Evolutionary conservation across 1,284 basidiomycete species (phyloP).

Genomic region (Agaricales sp.): DNA sequence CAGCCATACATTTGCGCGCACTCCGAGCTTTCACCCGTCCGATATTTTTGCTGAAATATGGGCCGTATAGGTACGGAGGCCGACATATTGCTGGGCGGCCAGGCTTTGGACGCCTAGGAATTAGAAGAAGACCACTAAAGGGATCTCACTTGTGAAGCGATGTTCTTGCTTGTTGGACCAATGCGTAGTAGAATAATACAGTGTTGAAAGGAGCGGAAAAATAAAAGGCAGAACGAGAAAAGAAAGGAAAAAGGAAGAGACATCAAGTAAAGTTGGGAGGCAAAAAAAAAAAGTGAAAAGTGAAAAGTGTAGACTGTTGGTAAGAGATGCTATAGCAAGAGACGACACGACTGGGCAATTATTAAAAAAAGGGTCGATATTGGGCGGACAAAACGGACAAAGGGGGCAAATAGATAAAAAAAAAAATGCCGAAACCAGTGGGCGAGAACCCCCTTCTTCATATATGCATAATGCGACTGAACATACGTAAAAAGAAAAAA

Average conservation of each 20-base stretch:
- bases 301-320: not conserved
- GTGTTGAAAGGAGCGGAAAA: not conserved
- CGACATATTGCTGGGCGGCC: not conserved
- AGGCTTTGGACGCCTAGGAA: not conserved
- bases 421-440: not conserved
- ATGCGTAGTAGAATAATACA: not conserved
- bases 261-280: no score
- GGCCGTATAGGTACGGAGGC: no score
- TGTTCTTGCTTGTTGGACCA: not conserved
- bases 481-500: not conserved
- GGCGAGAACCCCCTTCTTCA: not conserved
- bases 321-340: not conserved
- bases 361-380: not conserved
- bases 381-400: no score
- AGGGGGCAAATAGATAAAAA: not conserved
- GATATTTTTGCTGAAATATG: not conserved
- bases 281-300: not conserved
- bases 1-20: no score
- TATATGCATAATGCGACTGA: not conserved
- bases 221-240: no score
- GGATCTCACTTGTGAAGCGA: no score
- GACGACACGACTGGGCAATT: not conserved
- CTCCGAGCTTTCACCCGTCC: not conserved
- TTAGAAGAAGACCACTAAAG: not conserved
- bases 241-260: no score